Evolutionary conservation across 2,329 filamentous ascomycete species (phyloP), one percentile per base, ranked within the genome.

Genomic region (Penicillium expansum): DNA sequence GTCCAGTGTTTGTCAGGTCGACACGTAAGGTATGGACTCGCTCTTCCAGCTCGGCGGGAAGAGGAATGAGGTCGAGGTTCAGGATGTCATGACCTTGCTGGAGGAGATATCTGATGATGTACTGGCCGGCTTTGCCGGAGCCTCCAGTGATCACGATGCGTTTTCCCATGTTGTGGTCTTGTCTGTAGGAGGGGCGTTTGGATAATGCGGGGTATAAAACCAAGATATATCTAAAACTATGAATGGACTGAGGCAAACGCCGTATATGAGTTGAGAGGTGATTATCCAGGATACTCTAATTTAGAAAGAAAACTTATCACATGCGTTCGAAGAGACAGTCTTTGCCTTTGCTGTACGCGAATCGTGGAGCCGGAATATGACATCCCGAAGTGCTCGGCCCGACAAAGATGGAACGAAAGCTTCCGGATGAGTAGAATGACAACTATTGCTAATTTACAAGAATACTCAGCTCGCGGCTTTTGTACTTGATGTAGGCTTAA

Each of bases 121-220:
- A 77, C 45, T 82, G 76, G 9, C 82, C 82, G 18, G 81, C 82
- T 69, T 83, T 81, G 48, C 82, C 82, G 56, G 77, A 80, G 57
- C 82, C 82, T 29, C 82, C 82, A 0, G 82, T 84, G 61, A 84
- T 78, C 47, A 83, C 77, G 58, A 81, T 77, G 33, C 76, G 73
- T 63, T 78, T 74, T 14, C 67, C 67, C 65, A 69, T 70, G 24
- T 43, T 43, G 29, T 29, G n/a, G 30, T 52, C 6, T 43, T 43
- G 44, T 14, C 1, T 39, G 32, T 10, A 30, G 24, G 43, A 22
- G 24, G 27, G 50, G 42, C 10, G 5, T 2, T 29, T 39, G 29
- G 30, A 37, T 13, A 39, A 42, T 50, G 52, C 38, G 47, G 52
- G 47, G 52, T 5, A 3, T 24, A 24, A 24, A 24, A n/a, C n/a